Conservation (phyloP, 2,329 filamentous ascomycete species). For the Diaporthe eres region DNA sequence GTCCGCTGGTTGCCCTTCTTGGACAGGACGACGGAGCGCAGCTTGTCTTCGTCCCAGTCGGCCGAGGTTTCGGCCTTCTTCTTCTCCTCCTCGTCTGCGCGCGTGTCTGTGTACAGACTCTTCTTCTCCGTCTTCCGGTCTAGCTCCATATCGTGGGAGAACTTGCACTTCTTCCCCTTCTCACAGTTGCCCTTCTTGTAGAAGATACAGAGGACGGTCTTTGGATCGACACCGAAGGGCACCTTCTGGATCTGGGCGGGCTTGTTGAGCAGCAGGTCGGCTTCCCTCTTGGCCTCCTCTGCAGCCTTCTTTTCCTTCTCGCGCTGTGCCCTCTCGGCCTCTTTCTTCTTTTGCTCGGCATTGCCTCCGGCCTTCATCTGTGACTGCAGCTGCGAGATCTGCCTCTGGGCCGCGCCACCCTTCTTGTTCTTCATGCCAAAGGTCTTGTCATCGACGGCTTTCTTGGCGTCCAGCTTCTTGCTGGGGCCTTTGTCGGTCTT, state of each 20-base stretch:
- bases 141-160: constrained; percentile 89
- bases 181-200: constrained; percentile 98
- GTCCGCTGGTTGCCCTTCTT: constrained; percentile 98
- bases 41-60: constrained; percentile 97
- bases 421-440: constrained; percentile 99
- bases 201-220: constrained; percentile 96
- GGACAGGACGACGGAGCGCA: constrained; percentile 89
- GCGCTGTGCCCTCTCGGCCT: constrained; percentile 74
- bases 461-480: constrained; percentile 70
- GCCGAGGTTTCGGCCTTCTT: constrained; percentile 95
- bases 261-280: constrained; percentile 86
- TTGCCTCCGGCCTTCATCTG: constrained; percentile 81
- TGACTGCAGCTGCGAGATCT: constrained; percentile 86
- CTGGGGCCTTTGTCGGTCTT: constrained; percentile 65
- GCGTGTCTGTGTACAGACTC: constrained; percentile 88
- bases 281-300: constrained; percentile 86
- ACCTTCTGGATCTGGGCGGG: constrained; percentile 98
- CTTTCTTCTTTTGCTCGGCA: constrained; percentile 89
- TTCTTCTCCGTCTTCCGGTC: constrained; percentile 95
- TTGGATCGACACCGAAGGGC: constrained; percentile 96
- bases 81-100: constrained; percentile 79
- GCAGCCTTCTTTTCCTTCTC: constrained; percentile 93
- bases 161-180: constrained; percentile 98
- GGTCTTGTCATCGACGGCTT: constrained; percentile 90
- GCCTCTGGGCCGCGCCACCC: constrained; percentile 88